phyloP scores from a whole-genome alignment of 495 filamentous ascomycete species.

The Acidomyces sp. region DNA sequence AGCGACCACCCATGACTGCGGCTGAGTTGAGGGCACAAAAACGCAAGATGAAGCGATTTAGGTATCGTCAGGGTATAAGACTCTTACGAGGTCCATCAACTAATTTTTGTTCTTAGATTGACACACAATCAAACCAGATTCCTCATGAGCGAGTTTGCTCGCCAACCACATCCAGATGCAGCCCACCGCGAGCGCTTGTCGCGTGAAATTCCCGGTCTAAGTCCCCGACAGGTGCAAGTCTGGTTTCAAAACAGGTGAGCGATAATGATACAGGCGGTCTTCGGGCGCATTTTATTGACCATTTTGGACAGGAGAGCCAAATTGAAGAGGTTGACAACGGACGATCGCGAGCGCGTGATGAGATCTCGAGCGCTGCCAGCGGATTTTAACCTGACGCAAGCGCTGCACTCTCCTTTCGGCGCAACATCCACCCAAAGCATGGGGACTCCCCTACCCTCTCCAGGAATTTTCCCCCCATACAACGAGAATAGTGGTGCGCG shows the following conservation, averaged over 20 bases:
- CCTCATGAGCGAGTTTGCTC: constrained; percentile 92
- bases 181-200: constrained; percentile 83
- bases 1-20: constrained; percentile 46
- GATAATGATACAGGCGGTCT: too few species aligned
- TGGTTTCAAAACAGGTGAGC: constrained; percentile 96
- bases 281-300: too few species aligned
- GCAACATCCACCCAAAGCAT: constrained; percentile 31
- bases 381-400: constrained; percentile 84
- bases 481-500: constrained; percentile 40
- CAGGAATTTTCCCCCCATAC: constrained; percentile 32
- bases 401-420: constrained; percentile 60
- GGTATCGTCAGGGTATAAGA: constrained; percentile 37
- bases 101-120: constrained; percentile 43
- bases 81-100: background rate
- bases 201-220: constrained; percentile 83
- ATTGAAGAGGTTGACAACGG: constrained; percentile 82
- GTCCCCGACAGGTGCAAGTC: constrained; percentile 88
- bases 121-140: constrained; percentile 96
- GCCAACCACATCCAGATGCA: constrained; percentile 89
- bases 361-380: constrained; percentile 85
- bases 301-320: constrained; percentile 62
- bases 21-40: constrained; percentile 65
- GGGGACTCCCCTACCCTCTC: constrained; percentile 44
- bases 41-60: constrained; percentile 90
- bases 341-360: constrained; percentile 88